Percentiles rank a stretch among this genome's conserved stretches.
phyloP scores from a whole-genome alignment of 345 rosid genomes.

The Euphorbia lathyris region DNA sequence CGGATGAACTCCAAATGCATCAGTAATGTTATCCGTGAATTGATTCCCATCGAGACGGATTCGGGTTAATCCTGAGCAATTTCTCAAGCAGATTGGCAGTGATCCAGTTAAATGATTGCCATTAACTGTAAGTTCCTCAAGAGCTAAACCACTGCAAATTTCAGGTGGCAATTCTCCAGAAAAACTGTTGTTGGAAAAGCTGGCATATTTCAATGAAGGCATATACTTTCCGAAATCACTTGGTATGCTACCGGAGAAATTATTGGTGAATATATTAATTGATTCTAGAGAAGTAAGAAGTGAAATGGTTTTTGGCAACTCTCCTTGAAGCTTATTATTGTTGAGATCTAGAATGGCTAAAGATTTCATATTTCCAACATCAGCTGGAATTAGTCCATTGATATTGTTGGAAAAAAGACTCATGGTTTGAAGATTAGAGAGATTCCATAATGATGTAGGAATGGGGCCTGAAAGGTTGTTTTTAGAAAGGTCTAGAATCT shows the following conservation, averaged over 20 bases:
- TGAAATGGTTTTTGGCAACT: slow-evolving; percentile 52
- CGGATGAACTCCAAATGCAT: slow-evolving; percentile 52
- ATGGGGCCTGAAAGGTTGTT: slow-evolving; percentile 54
- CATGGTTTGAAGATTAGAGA: slow-evolving; percentile 32
- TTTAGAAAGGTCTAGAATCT: slow-evolving; percentile 35
- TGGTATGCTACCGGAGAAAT: slow-evolving; percentile 51
- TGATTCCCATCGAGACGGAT: slow-evolving; percentile 49
- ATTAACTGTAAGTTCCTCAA: slow-evolving; percentile 35
- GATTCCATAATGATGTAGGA: slow-evolving; percentile 47
- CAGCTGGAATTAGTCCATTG: slow-evolving; percentile 49
- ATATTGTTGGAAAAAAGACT: slow-evolving; percentile 50
- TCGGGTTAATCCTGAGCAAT: slow-evolving; percentile 33
- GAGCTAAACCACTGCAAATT: slow-evolving; percentile 42
- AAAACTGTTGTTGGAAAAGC: slow-evolving; percentile 63
- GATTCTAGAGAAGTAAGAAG: slow-evolving; percentile 26
- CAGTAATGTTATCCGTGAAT: slow-evolving; percentile 51
- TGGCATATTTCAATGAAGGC: slow-evolving; percentile 33
- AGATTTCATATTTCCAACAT: slow-evolving; percentile 48
- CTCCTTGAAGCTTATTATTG: slow-evolving; percentile 47
- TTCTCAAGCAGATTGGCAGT: slow-evolving; percentile 54
- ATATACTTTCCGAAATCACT: slow-evolving; percentile 49
- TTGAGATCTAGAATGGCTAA: slow-evolving; percentile 38
- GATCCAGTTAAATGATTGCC: slow-evolving; percentile 53
- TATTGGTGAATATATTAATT: slow-evolving; percentile 44
- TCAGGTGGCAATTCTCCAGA: slow-evolving; percentile 54